phyloP scores from a whole-genome alignment of 176 grass and related monocot species.

The Poa pratensis region DNA sequence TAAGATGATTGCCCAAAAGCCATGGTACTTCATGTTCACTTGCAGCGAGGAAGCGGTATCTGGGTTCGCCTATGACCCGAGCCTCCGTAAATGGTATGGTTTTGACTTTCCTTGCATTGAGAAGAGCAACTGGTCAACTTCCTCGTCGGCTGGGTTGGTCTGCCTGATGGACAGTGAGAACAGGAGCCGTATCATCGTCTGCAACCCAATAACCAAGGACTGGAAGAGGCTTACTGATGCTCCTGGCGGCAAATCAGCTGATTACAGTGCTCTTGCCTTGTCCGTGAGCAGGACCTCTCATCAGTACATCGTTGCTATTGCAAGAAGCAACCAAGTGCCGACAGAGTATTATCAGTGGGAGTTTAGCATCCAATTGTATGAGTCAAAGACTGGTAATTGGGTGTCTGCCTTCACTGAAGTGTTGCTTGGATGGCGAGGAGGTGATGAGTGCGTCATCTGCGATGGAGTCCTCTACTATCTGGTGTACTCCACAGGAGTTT shows the following conservation, averaged over 20 bases:
- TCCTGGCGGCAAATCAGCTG: constrained; percentile 62
- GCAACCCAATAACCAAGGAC: constrained; percentile 83
- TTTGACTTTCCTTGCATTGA: constrained; percentile 91
- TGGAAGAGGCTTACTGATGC: constrained; percentile 61
- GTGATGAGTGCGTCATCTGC: constrained; percentile 85
- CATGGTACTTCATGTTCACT: constrained; percentile 98
- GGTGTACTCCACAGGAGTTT: constrained; percentile 67
- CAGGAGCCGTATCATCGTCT: constrained; percentile 66
- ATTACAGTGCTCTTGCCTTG: constrained; percentile 77
- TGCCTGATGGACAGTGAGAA: constrained; percentile 82
- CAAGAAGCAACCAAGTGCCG: constrained; percentile 70
- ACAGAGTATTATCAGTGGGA: constrained; percentile 76
- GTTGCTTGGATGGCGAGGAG: constrained; percentile 71
- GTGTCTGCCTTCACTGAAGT: constrained; percentile 57
- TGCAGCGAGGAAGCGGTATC: constrained; percentile 67
- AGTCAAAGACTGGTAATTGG: constrained; percentile 56
- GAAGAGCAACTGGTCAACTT: constrained; percentile 83
- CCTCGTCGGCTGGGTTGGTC: constrained; percentile 75
- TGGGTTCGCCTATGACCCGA: constrained; percentile 65
- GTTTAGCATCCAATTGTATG: constrained; percentile 72
- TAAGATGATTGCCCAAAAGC: constrained; percentile 69
- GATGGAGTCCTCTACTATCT: constrained; percentile 83
- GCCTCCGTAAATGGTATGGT: constrained; percentile 73
- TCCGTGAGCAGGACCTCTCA: constrained; percentile 58
- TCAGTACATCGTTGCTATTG: constrained; percentile 66